Evolutionary conservation across 352 stramenopile genomes (phyloP), one percentile per base, ranked within the genome.

Genomic region (Peronospora belbahrii): DNA sequence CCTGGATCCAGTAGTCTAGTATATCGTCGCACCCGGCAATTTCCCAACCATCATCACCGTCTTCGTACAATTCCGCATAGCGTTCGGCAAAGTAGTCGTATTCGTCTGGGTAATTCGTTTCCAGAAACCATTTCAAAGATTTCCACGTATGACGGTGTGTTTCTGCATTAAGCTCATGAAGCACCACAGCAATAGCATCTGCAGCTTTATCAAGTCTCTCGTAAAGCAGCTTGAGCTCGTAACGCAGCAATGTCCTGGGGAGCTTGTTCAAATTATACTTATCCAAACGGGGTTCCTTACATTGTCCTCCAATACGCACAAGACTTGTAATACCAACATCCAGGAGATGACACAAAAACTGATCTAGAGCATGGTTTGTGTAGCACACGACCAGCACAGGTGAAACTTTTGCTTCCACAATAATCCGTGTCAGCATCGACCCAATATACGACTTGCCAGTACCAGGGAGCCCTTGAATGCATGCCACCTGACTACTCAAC

Each of bases 301-400:
- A 84, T 42, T 79, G 65, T 2, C 77, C 67, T 38, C 85, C 83
- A 20, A 95, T 67, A 25, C 85, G 75, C 15, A 94, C 80, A 31
- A 93, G 72, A 20, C 46, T 61, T 3, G 53, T 61, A 10, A 85
- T 60, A 1, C 63, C 54, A 27, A 61, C 51, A 38, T 80, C 61
- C 6, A 94, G 22, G 24, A 96, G 55, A 37, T 89, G 71, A 37
- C 85, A 81, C n/a, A 96, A 57, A 52, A 96, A 94, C 57, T 94
- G 84, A 64, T 95, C 83, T 33, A 96, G 67, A 9, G 85, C 83
- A 51, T 96, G 83, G 62, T 96, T 96, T 10, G 85, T 96, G 56
- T 91, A 95, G 63, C 85, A 96, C 6, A 96, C 78, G 43, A 75
- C 74, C 4, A 96, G 54, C 34, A 96, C 83, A 3, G 70, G 70